These are phyloP conservation scores for Halophytophthora polymorphica DNA, from an alignment of 352 stramenopile genomes.

Conservation along the genomic window DNA sequence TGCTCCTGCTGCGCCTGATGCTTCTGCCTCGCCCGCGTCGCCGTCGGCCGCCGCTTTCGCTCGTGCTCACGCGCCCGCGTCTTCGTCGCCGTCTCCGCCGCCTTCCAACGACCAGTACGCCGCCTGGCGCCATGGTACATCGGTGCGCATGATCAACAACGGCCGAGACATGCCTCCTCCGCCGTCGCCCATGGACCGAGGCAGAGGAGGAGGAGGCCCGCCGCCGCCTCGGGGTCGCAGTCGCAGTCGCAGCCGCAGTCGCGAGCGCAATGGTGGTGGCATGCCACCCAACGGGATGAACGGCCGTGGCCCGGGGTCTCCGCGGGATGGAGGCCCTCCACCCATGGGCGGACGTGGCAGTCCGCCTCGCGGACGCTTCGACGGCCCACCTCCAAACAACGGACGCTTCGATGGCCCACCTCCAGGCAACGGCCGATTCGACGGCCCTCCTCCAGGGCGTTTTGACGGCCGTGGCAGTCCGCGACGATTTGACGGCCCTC, in stretches of 20 bases:
- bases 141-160: slow-evolving; percentile 27
- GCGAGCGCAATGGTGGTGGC: slow-evolving; percentile 17
- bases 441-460: slow-evolving; percentile 17
- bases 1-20: slow-evolving; percentile 24
- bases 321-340: background rate
- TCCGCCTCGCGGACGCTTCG: background rate
- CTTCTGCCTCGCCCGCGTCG: slow-evolving; percentile 14
- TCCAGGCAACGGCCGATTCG: slow-evolving; percentile 27
- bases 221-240: slow-evolving; percentile 24
- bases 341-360: background rate
- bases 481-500: slow-evolving; percentile 10
- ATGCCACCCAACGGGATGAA: slow-evolving; percentile 24
- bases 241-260: slow-evolving; percentile 38
- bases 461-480: slow-evolving; percentile 15
- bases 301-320: slow-evolving; percentile 14
- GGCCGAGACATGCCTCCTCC: slow-evolving; percentile 21
- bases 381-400: background rate
- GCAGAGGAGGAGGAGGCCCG: slow-evolving; percentile 7
- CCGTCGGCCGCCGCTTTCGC: slow-evolving; percentile 23
- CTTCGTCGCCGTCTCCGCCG: slow-evolving; percentile 14
- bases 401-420: slow-evolving; percentile 4
- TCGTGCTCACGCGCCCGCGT: slow-evolving; percentile 19
- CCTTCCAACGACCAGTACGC: slow-evolving; percentile 28
- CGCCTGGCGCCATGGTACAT: slow-evolving; percentile 14
- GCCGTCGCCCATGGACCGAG: slow-evolving; percentile 17